Evolutionary conservation across 805 yeast genomes (phyloP).

Genomic region (Ogataea haglerorum): DNA sequence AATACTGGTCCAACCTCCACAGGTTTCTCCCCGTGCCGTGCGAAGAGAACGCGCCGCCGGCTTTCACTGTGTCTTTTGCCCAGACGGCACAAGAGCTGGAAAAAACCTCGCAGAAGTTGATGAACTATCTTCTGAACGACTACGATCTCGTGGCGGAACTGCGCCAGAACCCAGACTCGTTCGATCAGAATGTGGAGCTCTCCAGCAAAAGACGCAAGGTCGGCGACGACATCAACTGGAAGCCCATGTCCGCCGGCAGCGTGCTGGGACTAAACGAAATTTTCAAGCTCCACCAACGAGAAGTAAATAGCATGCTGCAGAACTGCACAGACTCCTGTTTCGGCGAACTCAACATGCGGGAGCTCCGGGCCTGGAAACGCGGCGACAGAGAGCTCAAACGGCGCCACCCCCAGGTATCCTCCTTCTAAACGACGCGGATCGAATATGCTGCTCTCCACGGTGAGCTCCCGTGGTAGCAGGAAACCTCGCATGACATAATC

Average conservation of each 20-base stretch:
- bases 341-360: conserved; percentile 26
- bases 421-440: neutral
- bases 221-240: conserved; percentile 28
- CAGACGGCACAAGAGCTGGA: conserved; percentile 12
- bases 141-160: conserved; percentile 12
- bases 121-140: conserved; percentile 13
- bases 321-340: conserved; percentile 19
- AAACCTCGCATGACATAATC: neutral
- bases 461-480: neutral
- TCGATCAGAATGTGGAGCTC: conserved; percentile 2
- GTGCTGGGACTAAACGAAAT: conserved; percentile 22
- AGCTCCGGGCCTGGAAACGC: conserved; percentile 26
- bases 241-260: conserved; percentile 21
- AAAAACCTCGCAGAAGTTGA: conserved; percentile 12
- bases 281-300: conserved; percentile 21
- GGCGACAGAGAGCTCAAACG: conserved; percentile 16
- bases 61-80: conserved; percentile 8
- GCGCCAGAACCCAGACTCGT: conserved; percentile 1
- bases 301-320: conserved; percentile 16
- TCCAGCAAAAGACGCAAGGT: conserved; percentile 20
- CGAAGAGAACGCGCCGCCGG: conserved; percentile 16
- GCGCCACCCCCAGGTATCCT: conserved; percentile 3
- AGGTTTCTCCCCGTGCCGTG: conserved; percentile 9
- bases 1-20: conserved; percentile 16
- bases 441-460: neutral